Conservation (phyloP, 2,329 filamentous ascomycete genomes). For the Xylaria sp. region DNA sequence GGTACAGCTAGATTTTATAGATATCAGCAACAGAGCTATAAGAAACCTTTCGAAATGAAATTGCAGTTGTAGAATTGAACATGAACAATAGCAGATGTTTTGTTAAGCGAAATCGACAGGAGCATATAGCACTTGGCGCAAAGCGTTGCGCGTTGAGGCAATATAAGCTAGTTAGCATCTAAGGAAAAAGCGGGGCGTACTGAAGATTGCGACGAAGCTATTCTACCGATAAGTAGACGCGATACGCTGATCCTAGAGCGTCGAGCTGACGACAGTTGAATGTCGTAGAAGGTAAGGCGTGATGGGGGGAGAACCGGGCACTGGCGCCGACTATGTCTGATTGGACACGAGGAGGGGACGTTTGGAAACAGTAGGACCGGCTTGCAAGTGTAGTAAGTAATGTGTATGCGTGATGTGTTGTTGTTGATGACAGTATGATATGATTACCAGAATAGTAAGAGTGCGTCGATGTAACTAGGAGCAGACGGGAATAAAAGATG, state of each 20-base stretch:
- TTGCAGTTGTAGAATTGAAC: neutral
- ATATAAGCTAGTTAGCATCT: constrained; percentile 15
- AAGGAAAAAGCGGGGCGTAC: constrained; percentile 32
- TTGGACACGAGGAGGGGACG: neutral
- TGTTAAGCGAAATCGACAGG: neutral
- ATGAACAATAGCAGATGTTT: neutral
- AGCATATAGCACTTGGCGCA: neutral
- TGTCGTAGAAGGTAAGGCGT: neutral
- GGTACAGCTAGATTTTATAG: neutral
- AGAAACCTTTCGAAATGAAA: neutral
- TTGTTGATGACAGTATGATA: constrained; percentile 12
- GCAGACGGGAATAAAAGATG: neutral
- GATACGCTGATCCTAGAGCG: neutral
- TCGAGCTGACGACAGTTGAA: neutral
- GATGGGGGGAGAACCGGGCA: neutral
- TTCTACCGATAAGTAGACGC: constrained; percentile 9
- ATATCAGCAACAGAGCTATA: constrained; percentile 16
- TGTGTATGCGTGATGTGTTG: constrained; percentile 7
- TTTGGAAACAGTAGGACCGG: neutral
- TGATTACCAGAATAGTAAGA: neutral
- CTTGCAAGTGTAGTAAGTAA: constrained; percentile 16
- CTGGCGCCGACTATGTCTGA: neutral
- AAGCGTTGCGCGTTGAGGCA: neutral
- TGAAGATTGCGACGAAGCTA: constrained; percentile 16
- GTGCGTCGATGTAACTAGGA: constrained; percentile 4